Evolutionary conservation across 2,329 filamentous ascomycete genomes (phyloP).

Genomic region (Fusarium sp.): DNA sequence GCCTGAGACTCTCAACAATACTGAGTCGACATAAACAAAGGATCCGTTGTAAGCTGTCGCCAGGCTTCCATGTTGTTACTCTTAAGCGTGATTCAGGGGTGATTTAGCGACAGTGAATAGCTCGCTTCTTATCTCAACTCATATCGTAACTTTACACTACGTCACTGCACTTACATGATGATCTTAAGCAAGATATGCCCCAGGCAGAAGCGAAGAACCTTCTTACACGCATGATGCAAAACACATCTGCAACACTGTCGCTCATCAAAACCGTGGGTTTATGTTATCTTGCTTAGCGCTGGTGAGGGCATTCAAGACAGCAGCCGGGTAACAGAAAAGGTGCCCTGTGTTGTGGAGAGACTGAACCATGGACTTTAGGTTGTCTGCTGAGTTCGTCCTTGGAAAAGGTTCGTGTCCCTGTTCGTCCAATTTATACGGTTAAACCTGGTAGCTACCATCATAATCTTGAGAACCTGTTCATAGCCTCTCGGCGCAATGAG

Average conservation of each 20-base stretch:
- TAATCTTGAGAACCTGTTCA: background rate
- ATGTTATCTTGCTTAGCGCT: background rate
- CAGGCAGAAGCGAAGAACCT: slow-evolving; percentile 12
- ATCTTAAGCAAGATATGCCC: background rate
- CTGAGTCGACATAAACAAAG: background rate
- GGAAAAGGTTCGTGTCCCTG: slow-evolving; percentile 34
- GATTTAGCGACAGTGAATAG: background rate
- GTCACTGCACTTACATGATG: slow-evolving; percentile 18
- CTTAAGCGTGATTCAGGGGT: background rate
- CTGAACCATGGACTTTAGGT: background rate
- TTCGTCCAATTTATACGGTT: slow-evolving; percentile 2
- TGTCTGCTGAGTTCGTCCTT: background rate
- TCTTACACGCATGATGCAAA: slow-evolving; percentile 5
- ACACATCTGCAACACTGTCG: background rate
- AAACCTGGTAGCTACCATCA: background rate
- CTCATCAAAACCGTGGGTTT: background rate
- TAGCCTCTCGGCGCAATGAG: background rate
- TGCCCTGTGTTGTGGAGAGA: background rate
- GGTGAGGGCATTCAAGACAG: too few relatives aligned
- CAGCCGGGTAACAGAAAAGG: too few relatives aligned
- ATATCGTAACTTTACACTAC: slow-evolving; percentile 2
- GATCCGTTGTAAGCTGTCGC: too few relatives aligned
- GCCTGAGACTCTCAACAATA: background rate
- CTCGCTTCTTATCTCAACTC: background rate
- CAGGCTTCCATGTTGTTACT: background rate